Base-by-base conservation (phyloP, 192 early-diverging fungal genomes). In the Backusella macrospora region DNA sequence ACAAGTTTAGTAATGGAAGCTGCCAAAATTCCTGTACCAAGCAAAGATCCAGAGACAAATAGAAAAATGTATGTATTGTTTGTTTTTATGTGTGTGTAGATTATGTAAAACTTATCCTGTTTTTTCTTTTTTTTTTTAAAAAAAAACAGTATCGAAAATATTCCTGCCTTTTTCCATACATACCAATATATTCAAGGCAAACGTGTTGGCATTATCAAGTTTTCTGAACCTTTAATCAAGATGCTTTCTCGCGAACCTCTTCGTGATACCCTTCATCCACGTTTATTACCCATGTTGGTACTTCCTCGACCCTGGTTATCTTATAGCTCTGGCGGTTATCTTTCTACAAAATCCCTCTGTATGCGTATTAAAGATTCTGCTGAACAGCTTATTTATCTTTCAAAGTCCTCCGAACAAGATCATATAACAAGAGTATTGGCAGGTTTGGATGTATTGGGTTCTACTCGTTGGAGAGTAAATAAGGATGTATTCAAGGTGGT, bases 221-320 rank as follows among this genome's bases (percentile, higher is more conserved):
- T 90, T n/a, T 86, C 93, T 73, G 85, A 79, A 64, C 79, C 81
- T 12, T 86, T 97, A 49, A 82, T 89, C 5, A 89, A 96, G 67
- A 77, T 93, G 62, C 81, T 97, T 18, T 79, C 87, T 34, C 76
- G 68, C 21, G 86, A 90, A 43, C 83, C 87, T 15, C 74, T 92
- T 18, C 80, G 84, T 12, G 85, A 84, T 21, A 82, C 83, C 10
- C 77, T 95, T 14, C 87, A 88, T 47, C 92, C 95, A 1, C 89
- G 91, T 38, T 80, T 92, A n/a, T 82, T 99, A 21, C 97, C 97
- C 26, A 99, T 99, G 97, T 75, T 99, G 26, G 91, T 99, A 12
- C 90, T 88, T 37, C 97, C 97, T 65, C 90, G 90, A 0, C 95
- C 96, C 9, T 99, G 97, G 97, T 76, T 98, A 44, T 89, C 91